Evolutionary conservation across 164 flowering plant species (phyloP).

Genomic region (Kingdonia uniflora): DNA sequence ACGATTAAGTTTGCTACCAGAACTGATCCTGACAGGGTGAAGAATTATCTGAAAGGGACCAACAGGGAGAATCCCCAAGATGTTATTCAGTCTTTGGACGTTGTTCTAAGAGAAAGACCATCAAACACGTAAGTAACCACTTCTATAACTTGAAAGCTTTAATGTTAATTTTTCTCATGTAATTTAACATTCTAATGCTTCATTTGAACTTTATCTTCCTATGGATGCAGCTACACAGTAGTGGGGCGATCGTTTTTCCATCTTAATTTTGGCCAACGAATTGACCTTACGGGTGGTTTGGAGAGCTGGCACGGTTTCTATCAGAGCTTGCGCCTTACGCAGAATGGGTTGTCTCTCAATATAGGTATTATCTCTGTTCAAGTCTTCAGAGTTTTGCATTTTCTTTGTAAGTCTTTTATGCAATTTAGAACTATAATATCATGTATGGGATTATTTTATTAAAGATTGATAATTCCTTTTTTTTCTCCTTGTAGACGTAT

Average conservation of each 20-base stretch:
- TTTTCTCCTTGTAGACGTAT: conserved; percentile 41
- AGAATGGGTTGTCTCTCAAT: conserved; percentile 77
- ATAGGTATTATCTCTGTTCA: conserved; percentile 36
- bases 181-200: too few species aligned
- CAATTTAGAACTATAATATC: not conserved
- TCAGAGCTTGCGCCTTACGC: conserved; percentile 69
- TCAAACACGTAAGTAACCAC: too few species aligned
- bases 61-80: too few species aligned
- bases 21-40: too few species aligned
- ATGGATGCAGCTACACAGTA: conserved; percentile 16
- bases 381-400: not conserved
- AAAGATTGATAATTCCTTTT: not conserved
- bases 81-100: too few species aligned
- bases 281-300: conserved; percentile 42
- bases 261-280: conserved; percentile 14
- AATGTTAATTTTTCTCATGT: too few species aligned
- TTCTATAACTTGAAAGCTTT: too few species aligned
- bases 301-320: conserved; percentile 75
- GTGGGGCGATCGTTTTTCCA: conserved; percentile 68
- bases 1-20: not conserved
- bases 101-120: too few species aligned
- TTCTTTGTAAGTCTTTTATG: not conserved
- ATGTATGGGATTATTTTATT: not conserved
- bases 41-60: too few species aligned
- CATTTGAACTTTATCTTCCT: not conserved